Conservation (phyloP, 225 moss, liverwort and hornwort genomes). For the Thuidium tamariscinum region DNA sequence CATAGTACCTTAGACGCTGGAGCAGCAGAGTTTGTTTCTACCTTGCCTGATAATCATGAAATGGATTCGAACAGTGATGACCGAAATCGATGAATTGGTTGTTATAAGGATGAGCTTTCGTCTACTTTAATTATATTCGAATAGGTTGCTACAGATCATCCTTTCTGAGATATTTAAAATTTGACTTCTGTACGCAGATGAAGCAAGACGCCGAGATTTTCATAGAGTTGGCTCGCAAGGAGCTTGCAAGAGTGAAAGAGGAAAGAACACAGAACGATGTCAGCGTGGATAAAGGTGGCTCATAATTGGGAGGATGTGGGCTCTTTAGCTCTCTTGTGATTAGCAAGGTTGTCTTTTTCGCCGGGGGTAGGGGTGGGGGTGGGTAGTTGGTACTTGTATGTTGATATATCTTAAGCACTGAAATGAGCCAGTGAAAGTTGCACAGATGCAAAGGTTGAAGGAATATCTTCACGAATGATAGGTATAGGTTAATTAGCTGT, state of each 20-base stretch:
- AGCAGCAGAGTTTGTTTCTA: background rate
- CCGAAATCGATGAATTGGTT: background rate
- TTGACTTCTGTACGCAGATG: constrained; percentile 29
- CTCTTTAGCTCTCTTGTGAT: background rate
- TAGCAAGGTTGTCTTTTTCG: background rate
- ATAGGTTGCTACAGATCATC: background rate
- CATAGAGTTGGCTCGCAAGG: constrained; percentile 34
- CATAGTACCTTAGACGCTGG: background rate
- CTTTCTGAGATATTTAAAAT: background rate
- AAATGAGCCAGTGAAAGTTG: background rate
- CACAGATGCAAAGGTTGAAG: background rate
- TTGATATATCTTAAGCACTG: background rate
- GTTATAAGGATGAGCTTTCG: background rate
- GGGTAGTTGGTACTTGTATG: background rate
- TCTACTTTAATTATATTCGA: background rate
- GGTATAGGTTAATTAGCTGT: background rate
- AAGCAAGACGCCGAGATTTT: constrained; percentile 62
- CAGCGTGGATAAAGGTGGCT: background rate
- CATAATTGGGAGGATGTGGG: background rate
- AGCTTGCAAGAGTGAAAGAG: constrained; percentile 14
- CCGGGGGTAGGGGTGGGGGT: background rate
- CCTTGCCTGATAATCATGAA: background rate
- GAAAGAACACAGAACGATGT: background rate
- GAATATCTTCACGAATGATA: background rate
- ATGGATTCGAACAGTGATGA: background rate